Evolutionary conservation across 331 rosid species (phyloP).

Genomic region (Cydonia oblonga): DNA sequence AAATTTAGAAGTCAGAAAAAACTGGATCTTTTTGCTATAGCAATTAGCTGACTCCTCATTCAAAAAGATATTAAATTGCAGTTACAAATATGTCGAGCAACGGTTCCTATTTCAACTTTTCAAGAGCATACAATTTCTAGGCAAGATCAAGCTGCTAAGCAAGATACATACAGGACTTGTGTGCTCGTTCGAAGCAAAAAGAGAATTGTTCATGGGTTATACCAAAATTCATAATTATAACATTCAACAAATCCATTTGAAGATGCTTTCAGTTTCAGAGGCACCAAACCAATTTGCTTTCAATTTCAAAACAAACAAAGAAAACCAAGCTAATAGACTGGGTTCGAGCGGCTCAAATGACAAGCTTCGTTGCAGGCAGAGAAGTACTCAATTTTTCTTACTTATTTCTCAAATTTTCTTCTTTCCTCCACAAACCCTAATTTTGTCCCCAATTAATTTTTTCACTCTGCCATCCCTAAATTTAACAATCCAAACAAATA

Average conservation of each 20-base stretch:
- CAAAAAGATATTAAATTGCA: background rate
- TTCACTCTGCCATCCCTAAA: too few species aligned
- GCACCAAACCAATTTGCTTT: background rate
- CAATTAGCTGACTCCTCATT: background rate
- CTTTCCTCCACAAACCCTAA: too few species aligned
- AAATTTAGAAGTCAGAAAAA: background rate
- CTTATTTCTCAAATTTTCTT: too few species aligned
- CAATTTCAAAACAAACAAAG: background rate
- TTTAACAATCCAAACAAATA: too few species aligned
- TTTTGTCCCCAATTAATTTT: too few species aligned
- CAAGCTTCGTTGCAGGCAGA: too few species aligned
- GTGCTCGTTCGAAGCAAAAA: background rate
- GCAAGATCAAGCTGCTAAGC: background rate
- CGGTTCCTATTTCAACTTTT: background rate
- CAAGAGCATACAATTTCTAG: background rate
- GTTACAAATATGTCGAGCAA: background rate
- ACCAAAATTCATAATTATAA: too few species aligned
- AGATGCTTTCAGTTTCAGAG: background rate
- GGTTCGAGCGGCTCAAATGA: too few species aligned
- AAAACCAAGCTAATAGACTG: background rate
- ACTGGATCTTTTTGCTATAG: background rate
- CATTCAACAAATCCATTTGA: background rate
- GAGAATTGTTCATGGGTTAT: background rate
- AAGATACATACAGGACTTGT: background rate
- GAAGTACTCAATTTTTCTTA: too few species aligned